These are phyloP conservation scores for Meripilus lineatus DNA, from an alignment of 1,284 basidiomycete species.

Conservation along the genomic window DNA sequence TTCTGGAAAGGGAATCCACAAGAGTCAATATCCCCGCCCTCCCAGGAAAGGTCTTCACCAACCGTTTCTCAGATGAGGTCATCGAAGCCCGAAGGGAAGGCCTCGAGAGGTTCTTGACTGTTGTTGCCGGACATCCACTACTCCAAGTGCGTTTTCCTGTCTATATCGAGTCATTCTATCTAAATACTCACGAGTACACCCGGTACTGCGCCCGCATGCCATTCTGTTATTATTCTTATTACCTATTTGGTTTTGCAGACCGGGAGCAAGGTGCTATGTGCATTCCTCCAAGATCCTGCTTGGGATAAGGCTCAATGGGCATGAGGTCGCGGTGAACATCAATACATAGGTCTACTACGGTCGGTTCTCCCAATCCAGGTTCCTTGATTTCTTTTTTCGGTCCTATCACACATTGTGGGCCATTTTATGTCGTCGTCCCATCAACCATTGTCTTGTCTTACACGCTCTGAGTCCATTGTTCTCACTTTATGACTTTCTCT, in stretches of 20 bases:
- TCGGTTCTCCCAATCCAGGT: too few species aligned
- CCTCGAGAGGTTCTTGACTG: conserved; percentile 90
- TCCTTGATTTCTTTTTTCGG: too few species aligned
- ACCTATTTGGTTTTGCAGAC: conserved; percentile 49
- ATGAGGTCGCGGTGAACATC: too few species aligned
- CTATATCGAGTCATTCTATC: too few species aligned
- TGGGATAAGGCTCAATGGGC: conserved; percentile 78
- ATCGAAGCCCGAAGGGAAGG: conserved; percentile 92
- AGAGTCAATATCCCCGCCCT: conserved; percentile 96
- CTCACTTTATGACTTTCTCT: too few species aligned
- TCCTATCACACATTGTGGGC: too few species aligned
- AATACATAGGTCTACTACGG: too few species aligned
- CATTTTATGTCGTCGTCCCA: too few species aligned
- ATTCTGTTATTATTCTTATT: too few species aligned
- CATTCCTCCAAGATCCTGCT: conserved; percentile 89
- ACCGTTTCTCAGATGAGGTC: conserved; percentile 96
- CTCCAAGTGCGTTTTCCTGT: conserved; percentile 66
- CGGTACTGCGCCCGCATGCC: too few species aligned
- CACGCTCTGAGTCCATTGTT: too few species aligned
- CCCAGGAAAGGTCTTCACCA: conserved; percentile 95
- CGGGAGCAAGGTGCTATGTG: conserved; percentile 94
- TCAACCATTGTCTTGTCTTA: too few species aligned
- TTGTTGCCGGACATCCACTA: conserved; percentile 96
- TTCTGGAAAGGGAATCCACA: conserved; percentile 94
- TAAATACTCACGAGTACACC: background rate